These are phyloP conservation scores for Cladobotryum protrusum DNA, from an alignment of 2,329 filamentous ascomycete genomes.

Conservation along the genomic window DNA sequence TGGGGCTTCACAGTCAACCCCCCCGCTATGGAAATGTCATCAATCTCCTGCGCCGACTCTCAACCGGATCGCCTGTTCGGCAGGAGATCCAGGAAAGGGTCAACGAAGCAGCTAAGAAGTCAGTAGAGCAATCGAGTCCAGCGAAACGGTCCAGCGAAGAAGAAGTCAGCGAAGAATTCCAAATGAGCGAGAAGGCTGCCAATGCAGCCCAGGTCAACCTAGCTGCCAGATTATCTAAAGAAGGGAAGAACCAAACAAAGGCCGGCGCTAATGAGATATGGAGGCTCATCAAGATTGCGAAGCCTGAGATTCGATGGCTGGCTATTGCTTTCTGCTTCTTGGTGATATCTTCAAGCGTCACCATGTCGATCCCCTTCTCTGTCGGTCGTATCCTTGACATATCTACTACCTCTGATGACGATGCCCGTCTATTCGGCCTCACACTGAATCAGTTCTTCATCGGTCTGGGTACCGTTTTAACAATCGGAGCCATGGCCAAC, in stretches of 20 bases:
- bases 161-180: conserved; percentile 39
- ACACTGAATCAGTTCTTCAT: conserved; percentile 83
- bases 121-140: conserved; percentile 17
- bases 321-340: conserved; percentile 75
- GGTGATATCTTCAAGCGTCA: conserved; percentile 83
- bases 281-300: conserved; percentile 82
- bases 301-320: conserved; percentile 75
- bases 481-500: conserved; percentile 80
- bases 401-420: conserved; percentile 68
- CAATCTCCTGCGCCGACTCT: conserved; percentile 25
- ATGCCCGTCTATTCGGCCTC: conserved; percentile 71
- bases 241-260: conserved; percentile 54
- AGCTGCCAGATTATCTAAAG: conserved; percentile 79
- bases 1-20: conserved; percentile 1
- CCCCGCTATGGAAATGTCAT: conserved; percentile 9
- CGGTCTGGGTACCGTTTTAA: conserved; percentile 68
- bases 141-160: conserved; percentile 28
- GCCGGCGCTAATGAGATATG: conserved; percentile 71
- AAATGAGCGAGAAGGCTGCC: conserved; percentile 74
- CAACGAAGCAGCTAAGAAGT: conserved; percentile 32
- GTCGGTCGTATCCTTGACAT: conserved; percentile 94
- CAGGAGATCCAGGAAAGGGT: conserved; percentile 22
- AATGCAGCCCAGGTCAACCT: conserved; percentile 87
- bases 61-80: conserved; percentile 18
- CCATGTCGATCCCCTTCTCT: conserved; percentile 94